Conservation (phyloP, 2,329 filamentous ascomycete genomes). For the Nemania sp. region DNA sequence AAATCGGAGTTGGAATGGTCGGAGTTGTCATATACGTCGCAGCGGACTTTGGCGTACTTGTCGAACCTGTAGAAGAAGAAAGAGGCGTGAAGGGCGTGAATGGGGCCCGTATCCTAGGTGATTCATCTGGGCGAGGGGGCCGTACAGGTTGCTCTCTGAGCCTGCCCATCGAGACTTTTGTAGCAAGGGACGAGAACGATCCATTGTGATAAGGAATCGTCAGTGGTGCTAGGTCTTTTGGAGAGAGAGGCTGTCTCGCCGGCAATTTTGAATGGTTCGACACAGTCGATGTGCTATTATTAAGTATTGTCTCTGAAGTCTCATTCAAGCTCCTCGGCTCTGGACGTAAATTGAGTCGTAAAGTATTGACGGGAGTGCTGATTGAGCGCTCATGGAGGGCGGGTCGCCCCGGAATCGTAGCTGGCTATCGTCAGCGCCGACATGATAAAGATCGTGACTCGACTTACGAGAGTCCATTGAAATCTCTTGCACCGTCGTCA, state of each 20-base stretch:
- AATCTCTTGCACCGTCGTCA: slow-evolving; percentile 70
- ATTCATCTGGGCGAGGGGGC: slow-evolving; percentile 51
- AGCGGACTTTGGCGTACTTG: slow-evolving; percentile 51
- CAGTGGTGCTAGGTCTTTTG: slow-evolving; percentile 59
- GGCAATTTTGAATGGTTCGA: slow-evolving; percentile 14
- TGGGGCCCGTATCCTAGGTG: slow-evolving; percentile 51
- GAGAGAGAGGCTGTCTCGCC: slow-evolving; percentile 51
- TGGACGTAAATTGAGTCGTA: slow-evolving; percentile 51
- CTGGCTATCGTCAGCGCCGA: slow-evolving; percentile 45
- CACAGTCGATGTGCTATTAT: slow-evolving; percentile 5
- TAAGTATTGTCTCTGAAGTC: not conserved
- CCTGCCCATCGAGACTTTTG: slow-evolving; percentile 50
- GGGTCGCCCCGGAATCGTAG: slow-evolving; percentile 69
- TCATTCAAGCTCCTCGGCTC: slow-evolving; percentile 37
- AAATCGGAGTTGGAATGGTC: slow-evolving; percentile 54
- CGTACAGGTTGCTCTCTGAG: slow-evolving; percentile 50
- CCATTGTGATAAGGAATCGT: slow-evolving; percentile 55
- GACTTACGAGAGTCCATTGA: slow-evolving; percentile 72
- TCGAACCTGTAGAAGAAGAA: slow-evolving; percentile 47
- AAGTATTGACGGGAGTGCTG: slow-evolving; percentile 61
- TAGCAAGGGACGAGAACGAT: slow-evolving; percentile 40
- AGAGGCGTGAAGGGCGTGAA: slow-evolving; percentile 48
- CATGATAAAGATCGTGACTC: not conserved
- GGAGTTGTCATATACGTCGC: slow-evolving; percentile 49
- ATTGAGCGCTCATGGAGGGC: slow-evolving; percentile 67